A percentile compares a stretch with the other conserved stretches of the same genome.
Conservation (phyloP, 441 rosid genomes). For the Macaranga tanarius region DNA sequence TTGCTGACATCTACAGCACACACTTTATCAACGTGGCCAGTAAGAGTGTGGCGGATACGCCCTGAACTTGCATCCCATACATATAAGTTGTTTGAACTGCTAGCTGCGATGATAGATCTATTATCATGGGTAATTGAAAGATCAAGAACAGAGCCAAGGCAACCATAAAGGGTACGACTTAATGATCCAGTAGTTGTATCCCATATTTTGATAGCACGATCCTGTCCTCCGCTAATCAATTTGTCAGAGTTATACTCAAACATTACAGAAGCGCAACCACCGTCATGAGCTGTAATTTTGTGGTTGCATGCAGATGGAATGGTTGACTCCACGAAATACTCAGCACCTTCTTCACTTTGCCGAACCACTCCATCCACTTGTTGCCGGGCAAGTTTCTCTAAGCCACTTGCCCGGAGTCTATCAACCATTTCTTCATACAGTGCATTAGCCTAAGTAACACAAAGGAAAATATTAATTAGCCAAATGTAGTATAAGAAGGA, state of each 20-base stretch:
- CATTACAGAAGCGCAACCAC: constrained; percentile 82
- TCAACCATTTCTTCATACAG: constrained; percentile 89
- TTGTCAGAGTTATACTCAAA: constrained; percentile 74
- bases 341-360: constrained; percentile 87
- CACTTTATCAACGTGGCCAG: constrained; percentile 84
- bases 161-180: constrained; percentile 61
- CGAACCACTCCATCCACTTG: constrained; percentile 97
- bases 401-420: constrained; percentile 79
- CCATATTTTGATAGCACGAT: constrained; percentile 83
- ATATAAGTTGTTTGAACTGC: constrained; percentile 84
- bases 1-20: constrained; percentile 94
- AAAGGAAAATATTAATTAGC: constrained; percentile 19
- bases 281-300: constrained; percentile 82
- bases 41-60: constrained; percentile 76
- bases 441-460: constrained; percentile 59
- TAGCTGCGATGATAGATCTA: constrained; percentile 82
- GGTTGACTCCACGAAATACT: constrained; percentile 64
- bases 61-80: constrained; percentile 88
- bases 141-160: constrained; percentile 91
- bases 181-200: constrained; percentile 70
- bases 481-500: not conserved
- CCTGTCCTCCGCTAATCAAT: constrained; percentile 87
- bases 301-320: constrained; percentile 72
- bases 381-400: constrained; percentile 79
- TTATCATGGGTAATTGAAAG: constrained; percentile 77